These are phyloP conservation scores for Myxozyma neotropica DNA, from an alignment of 805 yeast genomes.

Conservation along the genomic window DNA sequence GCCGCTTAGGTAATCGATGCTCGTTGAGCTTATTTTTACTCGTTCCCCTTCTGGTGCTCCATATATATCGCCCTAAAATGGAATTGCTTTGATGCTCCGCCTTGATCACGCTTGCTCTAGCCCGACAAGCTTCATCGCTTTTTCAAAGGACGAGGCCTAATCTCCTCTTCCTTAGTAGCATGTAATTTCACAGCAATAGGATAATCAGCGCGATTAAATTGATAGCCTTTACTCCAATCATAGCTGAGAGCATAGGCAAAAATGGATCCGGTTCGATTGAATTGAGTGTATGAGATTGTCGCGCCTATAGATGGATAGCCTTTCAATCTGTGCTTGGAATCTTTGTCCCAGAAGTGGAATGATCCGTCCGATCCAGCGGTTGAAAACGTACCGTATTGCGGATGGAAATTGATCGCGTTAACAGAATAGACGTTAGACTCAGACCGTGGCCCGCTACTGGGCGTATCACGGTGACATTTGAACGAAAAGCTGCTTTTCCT, in stretches of 20 bases:
- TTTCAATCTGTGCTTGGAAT: slow-evolving; percentile 81
- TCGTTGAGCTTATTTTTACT: no score
- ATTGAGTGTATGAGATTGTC: slow-evolving; percentile 74
- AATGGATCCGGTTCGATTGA: slow-evolving; percentile 79
- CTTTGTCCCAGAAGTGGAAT: slow-evolving; percentile 95
- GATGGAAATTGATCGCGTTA: slow-evolving; percentile 83
- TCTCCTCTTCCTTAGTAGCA: slow-evolving; percentile 79
- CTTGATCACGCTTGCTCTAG: no score
- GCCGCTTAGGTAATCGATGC: no score
- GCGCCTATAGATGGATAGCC: slow-evolving; percentile 66
- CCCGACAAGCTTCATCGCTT: slow-evolving; percentile 10
- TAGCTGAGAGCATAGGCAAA: slow-evolving; percentile 91
- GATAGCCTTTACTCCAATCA: slow-evolving; percentile 90
- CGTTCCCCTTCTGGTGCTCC: no score
- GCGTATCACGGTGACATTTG: slow-evolving; percentile 85
- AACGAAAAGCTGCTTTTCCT: slow-evolving; percentile 61
- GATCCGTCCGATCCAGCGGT: slow-evolving; percentile 96
- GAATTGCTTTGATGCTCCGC: no score
- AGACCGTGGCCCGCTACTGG: slow-evolving; percentile 51
- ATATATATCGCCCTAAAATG: no score
- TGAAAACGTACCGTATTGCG: slow-evolving; percentile 83
- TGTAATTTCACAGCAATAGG: slow-evolving; percentile 81
- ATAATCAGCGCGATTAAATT: slow-evolving; percentile 70
- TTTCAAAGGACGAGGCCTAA: slow-evolving; percentile 15
- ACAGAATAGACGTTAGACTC: slow-evolving; percentile 77